Evolutionary conservation across 139 green algal genomes (phyloP).

Genomic region (Trebouxia sp.): DNA sequence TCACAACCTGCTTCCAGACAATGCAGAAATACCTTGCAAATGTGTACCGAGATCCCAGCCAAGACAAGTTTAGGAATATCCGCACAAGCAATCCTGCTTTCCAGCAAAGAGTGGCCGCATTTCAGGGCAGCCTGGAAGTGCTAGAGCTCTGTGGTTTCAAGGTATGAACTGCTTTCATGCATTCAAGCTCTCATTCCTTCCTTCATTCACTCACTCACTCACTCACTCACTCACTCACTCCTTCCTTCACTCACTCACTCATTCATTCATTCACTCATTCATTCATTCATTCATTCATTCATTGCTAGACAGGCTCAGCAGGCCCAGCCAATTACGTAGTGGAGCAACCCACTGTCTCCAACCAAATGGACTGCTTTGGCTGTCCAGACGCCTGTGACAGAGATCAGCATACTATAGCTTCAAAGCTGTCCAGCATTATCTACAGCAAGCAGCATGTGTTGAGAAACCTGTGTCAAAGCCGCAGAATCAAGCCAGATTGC

Average conservation of each 20-base stretch:
- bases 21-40: slow-evolving; percentile 89
- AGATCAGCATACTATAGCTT: too few species aligned
- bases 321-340: too few species aligned
- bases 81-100: slow-evolving; percentile 84
- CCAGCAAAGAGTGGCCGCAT: slow-evolving; percentile 69
- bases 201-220: background rate
- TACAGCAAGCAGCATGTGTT: too few species aligned
- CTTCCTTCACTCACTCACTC: background rate
- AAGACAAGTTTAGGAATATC: slow-evolving; percentile 92
- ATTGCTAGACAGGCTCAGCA: too few species aligned
- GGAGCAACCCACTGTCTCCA: too few species aligned
- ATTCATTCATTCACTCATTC: too few species aligned
- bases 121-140: slow-evolving; percentile 72
- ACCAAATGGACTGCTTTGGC: too few species aligned
- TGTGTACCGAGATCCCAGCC: slow-evolving; percentile 50
- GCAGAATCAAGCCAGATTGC: too few species aligned
- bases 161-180: slow-evolving; percentile 40
- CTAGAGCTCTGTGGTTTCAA: slow-evolving; percentile 81
- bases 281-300: too few species aligned
- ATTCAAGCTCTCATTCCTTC: background rate
- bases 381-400: too few species aligned
- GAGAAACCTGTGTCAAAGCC: too few species aligned
- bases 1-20: slow-evolving; percentile 72
- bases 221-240: background rate
- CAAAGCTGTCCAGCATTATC: too few species aligned